Evolutionary conservation across 2,329 filamentous ascomycete genomes (phyloP), one percentile per base, ranked within the genome.

Genomic region (Allantophomopsis lycopodina): DNA sequence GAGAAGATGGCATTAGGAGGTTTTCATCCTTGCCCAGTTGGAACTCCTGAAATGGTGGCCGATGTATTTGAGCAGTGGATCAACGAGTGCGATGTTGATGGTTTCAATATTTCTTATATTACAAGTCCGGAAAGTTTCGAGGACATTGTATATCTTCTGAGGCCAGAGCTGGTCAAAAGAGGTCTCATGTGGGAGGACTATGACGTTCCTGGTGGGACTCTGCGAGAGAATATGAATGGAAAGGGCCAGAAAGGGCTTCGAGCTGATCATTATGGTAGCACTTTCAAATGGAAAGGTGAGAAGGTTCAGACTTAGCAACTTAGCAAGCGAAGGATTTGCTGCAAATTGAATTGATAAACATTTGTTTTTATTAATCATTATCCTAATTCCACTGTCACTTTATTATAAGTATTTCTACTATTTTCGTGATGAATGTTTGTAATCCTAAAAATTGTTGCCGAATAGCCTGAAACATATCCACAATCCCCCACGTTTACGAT

Each of bases 41-140:
- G 81, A 0, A 83, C 76, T 0, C 62, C 79, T 0, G 55, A 64
- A 12, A 69, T 74, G 46, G 77, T 84, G 1, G 79, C 76, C 0
- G 78, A 84, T 50, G 66, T 69, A 32, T 64, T 85, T 43, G 75
- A 84, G 55, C 58, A 62, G 1, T 84, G 80, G 79, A 63, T 83
- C 1, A 50, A 62, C 6, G 78, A 83, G 53, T 77, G 76, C 0
- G 79, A 81, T 45, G 70, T 84, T 1, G 79, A 84, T 49, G 79
- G 79, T 0, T 85, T 85, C 59, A 85, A 85, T 51, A 69, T 84
- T 54, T 73, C 73, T 2, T 82, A 83, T 45, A 72, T 74, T 0
- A 58, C 80, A 12, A 78, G 76, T 48, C 79, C 78, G 0, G 69
- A 73, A 37, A 76, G 73, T 0, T 83, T 83, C 58, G 70, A 76